Evolutionary conservation across 768 basidiomycete species (phyloP).

Genomic region (Rhizopogon roseolus): DNA sequence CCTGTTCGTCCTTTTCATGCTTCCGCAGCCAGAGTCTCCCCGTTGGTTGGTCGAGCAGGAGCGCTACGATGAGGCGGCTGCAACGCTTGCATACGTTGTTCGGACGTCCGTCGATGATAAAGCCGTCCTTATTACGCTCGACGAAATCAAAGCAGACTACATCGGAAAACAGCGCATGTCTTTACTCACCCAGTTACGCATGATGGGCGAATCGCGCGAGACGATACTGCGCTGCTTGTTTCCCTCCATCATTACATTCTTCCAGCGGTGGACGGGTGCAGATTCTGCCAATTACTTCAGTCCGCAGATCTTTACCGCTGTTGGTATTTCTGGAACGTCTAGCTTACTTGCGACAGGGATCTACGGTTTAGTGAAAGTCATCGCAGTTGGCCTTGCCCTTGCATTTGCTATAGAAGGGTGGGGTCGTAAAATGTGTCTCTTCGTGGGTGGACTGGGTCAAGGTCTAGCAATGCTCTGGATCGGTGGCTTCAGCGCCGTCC

Average conservation of each 20-base stretch:
- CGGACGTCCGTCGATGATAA: conserved; percentile 29
- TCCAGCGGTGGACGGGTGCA: conserved; percentile 46
- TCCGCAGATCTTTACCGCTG: conserved; percentile 43
- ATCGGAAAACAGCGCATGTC: conserved; percentile 32
- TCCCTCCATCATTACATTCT: conserved; percentile 44
- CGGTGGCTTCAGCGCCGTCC: too few relatives aligned
- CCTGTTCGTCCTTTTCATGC: conserved; percentile 41
- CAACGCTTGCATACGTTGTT: conserved; percentile 31
- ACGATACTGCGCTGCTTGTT: conserved; percentile 39
- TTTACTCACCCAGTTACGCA: conserved; percentile 30
- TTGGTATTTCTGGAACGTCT: conserved; percentile 40
- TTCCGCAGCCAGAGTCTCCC: conserved; percentile 51
- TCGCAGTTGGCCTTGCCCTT: conserved; percentile 36
- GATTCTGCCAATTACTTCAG: conserved; percentile 54
- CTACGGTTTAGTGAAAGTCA: conserved; percentile 35
- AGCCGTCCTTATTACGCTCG: conserved; percentile 31
- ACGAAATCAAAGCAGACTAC: conserved; percentile 47
- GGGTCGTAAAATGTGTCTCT: conserved; percentile 45
- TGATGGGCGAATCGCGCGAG: conserved; percentile 39
- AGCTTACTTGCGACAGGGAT: conserved; percentile 48
- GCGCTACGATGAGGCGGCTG: conserved; percentile 36
- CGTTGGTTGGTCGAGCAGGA: conserved; percentile 50
- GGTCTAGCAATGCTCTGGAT: conserved; percentile 9
- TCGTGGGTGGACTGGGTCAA: conserved; percentile 46
- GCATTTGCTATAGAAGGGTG: conserved; percentile 41